Evolutionary conservation across 371 early-diverging fungal genomes (phyloP).

Genomic region (Quaeritorhiza haematococci): DNA sequence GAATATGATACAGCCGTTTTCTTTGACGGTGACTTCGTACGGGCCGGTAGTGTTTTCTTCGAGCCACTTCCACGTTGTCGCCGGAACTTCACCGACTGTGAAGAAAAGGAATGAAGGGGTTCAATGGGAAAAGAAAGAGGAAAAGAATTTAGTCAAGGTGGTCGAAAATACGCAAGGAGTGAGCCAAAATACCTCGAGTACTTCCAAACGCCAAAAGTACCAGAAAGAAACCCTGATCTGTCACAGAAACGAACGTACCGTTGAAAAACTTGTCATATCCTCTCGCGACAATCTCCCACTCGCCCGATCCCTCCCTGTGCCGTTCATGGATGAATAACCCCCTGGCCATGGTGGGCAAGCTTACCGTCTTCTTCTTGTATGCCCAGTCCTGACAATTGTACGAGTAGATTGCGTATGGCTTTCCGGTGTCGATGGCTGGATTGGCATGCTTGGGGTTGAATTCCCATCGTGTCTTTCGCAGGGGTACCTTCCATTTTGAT

Average conservation of each 20-base stretch:
- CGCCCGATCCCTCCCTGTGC: constrained; percentile 4
- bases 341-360: constrained; percentile 73
- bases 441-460: too few species aligned
- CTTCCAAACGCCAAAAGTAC: too few species aligned
- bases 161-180: too few species aligned
- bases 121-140: background rate
- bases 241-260: constrained; percentile 20
- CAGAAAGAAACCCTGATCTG: too few species aligned
- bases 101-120: background rate
- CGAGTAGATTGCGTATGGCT: constrained; percentile 28
- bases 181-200: too few species aligned
- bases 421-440: too few species aligned
- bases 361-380: constrained; percentile 52
- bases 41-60: constrained; percentile 67
- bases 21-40: constrained; percentile 87
- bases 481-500: too few species aligned
- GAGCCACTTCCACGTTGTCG: constrained; percentile 52
- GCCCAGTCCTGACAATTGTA: constrained; percentile 62
- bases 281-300: constrained; percentile 59
- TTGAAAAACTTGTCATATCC: constrained; percentile 97
- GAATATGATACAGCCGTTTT: constrained; percentile 94
- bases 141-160: too few species aligned
- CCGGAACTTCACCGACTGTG: constrained; percentile 25
- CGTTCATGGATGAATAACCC: constrained; percentile 58
- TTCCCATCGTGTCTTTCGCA: too few species aligned